Conservation (phyloP, 2,329 filamentous ascomycete species). For the Fusarium protoensiforme region DNA sequence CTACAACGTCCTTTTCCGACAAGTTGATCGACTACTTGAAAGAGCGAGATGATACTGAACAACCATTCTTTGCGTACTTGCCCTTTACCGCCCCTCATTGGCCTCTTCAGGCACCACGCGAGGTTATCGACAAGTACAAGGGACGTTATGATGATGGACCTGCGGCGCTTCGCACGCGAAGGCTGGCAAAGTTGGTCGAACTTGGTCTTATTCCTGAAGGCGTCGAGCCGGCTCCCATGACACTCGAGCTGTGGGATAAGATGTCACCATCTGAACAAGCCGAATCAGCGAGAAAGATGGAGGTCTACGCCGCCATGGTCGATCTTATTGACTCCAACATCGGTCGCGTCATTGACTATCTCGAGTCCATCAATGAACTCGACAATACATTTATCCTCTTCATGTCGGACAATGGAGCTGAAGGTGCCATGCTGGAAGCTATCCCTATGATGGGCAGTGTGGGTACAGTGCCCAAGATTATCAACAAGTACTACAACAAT, state of each 20-base stretch:
- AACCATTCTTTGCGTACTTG: neutral
- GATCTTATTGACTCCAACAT: slow-evolving; percentile 56
- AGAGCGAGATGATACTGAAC: slow-evolving; percentile 38
- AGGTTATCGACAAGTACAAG: neutral
- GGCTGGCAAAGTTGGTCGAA: neutral
- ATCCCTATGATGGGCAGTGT: slow-evolving; percentile 56
- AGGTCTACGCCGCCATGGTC: slow-evolving; percentile 67
- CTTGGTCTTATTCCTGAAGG: neutral
- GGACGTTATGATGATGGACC: neutral
- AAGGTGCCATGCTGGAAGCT: slow-evolving; percentile 67
- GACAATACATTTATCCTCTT: slow-evolving; percentile 47
- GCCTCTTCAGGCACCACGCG: neutral
- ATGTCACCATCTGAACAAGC: slow-evolving; percentile 13
- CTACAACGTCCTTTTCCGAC: slow-evolving; percentile 62
- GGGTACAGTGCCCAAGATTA: slow-evolving; percentile 25
- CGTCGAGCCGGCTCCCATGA: slow-evolving; percentile 44
- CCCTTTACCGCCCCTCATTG: neutral
- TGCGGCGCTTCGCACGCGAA: neutral
- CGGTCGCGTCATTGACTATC: neutral
- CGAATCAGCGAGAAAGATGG: slow-evolving; percentile 41
- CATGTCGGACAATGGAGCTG: slow-evolving; percentile 50
- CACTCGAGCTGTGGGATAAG: slow-evolving; percentile 53
- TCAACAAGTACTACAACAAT: slow-evolving; percentile 58
- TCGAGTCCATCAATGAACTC: neutral
- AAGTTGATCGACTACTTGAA: slow-evolving; percentile 62